Conservation (phyloP, 2,329 filamentous ascomycete species). For the Penicillium sp. region DNA sequence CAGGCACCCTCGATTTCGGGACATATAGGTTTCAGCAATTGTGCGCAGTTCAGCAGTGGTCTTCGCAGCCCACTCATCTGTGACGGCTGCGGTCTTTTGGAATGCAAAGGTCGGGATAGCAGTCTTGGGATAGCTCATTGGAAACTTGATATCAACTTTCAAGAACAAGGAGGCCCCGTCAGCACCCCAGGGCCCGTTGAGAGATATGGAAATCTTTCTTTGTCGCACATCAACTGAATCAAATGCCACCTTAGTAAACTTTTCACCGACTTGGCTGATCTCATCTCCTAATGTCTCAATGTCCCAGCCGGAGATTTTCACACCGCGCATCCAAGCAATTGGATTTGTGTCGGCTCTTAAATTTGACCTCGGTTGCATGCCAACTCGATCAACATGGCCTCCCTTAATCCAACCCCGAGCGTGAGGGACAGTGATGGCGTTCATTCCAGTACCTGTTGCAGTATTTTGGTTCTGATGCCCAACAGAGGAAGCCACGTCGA, state of each 20-base stretch:
- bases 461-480: conserved; percentile 18
- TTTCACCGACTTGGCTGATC: conserved; percentile 53
- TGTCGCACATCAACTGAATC: conserved; percentile 51
- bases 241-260: conserved; percentile 53
- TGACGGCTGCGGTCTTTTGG: conserved; percentile 51
- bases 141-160: conserved; percentile 52
- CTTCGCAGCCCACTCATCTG: conserved; percentile 42
- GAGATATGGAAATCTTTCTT: conserved; percentile 47
- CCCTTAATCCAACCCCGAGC: conserved; percentile 41
- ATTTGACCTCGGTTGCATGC: conserved; percentile 42
- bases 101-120: conserved; percentile 46
- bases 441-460: conserved; percentile 37
- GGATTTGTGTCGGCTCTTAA: conserved; percentile 47
- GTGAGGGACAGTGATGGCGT: conserved; percentile 46
- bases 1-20: conserved; percentile 48
- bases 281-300: conserved; percentile 52
- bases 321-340: conserved; percentile 57
- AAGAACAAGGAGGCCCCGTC: conserved; percentile 47
- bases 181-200: conserved; percentile 53
- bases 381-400: conserved; percentile 41
- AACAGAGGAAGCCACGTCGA: conserved; percentile 26
- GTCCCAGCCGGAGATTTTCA: conserved; percentile 50
- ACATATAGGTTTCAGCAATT: conserved; percentile 49
- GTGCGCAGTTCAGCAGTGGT: conserved; percentile 46
- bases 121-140: conserved; percentile 46